Evolutionary conservation across 331 rosid species (phyloP), one percentile per base, ranked within the genome.

Genomic region (Arachis monticola): DNA sequence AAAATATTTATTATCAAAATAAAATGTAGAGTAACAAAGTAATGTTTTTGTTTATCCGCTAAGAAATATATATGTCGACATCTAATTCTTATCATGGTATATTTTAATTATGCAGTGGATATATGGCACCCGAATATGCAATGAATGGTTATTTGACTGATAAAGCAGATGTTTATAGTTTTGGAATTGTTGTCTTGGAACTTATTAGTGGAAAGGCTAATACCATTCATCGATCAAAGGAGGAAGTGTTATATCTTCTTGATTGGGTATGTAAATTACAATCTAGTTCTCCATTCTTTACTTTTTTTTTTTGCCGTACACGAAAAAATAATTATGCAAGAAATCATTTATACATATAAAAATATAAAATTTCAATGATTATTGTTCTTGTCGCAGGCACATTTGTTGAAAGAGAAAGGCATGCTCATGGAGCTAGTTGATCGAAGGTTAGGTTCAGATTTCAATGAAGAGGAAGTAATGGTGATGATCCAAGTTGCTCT

Each of bases 91-190:
- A 31, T 4, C 5, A 5, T 56, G 2, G 7, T 17, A 5, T 56
- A 5, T 56, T 8, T 7, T 2, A 2, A 53, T 53, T n/a, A 1
- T 58, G 5, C 63, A 85, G 87, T 52, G 86, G 85, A 47, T 84
- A 84, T 64, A 80, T 84, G 86, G 86, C 89, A 0, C 89, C 87
- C 0, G 85, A 82, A 52, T 85, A 80, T 77, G 86, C 85, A 0
- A 76, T 82, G 83, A 81, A 75, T 8, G 87, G 89, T 3, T 45
- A 85, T 13, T 65, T 85, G 1, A 82, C 85, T 9, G 81, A 83
- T 4, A 85, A 82, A 69, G 87, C 86, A 56, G 85, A 85, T 61
- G 89, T 82, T 0, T 82, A 85, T 53, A 85, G 87, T 10, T 85
- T 51, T n/a, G 89, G 87, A 32, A 57, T 85, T 70, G 75, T 83